These are phyloP conservation scores for Diaporthe citriasiana DNA, from an alignment of 2,329 filamentous ascomycete species.

Conservation along the genomic window DNA sequence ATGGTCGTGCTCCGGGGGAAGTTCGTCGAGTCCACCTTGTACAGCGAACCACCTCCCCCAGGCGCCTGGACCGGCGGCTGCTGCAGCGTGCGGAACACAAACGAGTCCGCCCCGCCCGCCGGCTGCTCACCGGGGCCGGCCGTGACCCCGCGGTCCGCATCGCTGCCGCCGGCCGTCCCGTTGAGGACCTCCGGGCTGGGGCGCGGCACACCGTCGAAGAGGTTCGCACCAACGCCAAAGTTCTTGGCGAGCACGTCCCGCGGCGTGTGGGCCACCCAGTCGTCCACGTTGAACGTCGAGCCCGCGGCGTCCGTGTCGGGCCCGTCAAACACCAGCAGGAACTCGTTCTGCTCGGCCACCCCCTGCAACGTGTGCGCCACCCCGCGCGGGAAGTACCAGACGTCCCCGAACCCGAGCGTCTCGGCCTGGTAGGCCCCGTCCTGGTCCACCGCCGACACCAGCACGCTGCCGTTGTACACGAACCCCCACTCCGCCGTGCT, in stretches of 20 bases:
- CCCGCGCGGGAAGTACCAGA: constrained; percentile 79
- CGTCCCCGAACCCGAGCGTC: constrained; percentile 71
- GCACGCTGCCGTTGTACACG: constrained; percentile 69
- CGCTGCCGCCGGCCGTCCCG: constrained; percentile 63
- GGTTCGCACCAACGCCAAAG: constrained; percentile 72
- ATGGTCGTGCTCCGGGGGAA: constrained; percentile 77
- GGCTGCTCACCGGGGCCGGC: constrained; percentile 62
- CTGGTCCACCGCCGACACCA: constrained; percentile 74
- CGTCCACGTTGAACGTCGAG: constrained; percentile 80
- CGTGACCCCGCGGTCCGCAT: constrained; percentile 53
- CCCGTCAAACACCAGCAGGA: constrained; percentile 63
- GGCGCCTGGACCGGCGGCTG: constrained; percentile 70
- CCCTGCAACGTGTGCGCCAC: constrained; percentile 74
- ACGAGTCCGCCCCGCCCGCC: constrained; percentile 68
- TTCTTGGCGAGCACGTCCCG: constrained; percentile 75
- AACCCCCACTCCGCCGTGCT: constrained; percentile 78
- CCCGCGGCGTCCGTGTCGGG: constrained; percentile 50
- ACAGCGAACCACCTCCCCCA: constrained; percentile 72
- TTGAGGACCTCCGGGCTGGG: constrained; percentile 74
- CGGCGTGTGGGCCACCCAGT: constrained; percentile 78
- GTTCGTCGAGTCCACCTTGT: constrained; percentile 76
- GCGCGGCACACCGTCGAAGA: constrained; percentile 71
- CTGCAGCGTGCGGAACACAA: constrained; percentile 71
- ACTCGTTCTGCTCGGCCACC: constrained; percentile 76
- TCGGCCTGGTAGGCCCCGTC: constrained; percentile 69